These are phyloP conservation scores for Magnusiomyces paraingens DNA, from an alignment of 1,139 yeast species.

Conservation along the genomic window DNA sequence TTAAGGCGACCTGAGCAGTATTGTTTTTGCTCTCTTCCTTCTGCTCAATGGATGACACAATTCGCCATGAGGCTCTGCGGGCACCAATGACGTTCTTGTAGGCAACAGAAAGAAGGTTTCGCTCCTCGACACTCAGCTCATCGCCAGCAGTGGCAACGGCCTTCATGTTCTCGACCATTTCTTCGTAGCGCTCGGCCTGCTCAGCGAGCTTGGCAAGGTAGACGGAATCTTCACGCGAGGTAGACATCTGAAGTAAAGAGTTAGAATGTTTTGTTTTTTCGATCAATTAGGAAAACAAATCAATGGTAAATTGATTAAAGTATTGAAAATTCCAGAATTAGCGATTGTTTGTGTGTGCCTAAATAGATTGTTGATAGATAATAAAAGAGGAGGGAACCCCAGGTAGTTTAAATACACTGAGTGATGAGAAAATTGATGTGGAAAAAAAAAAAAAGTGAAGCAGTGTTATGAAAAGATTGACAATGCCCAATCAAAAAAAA, in stretches of 20 bases:
- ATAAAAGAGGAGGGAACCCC: no score
- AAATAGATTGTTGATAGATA: no score
- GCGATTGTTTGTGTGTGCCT: no score
- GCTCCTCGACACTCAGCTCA: constrained; percentile 94
- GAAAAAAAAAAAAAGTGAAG: neutral
- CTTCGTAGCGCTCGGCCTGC: constrained; percentile 99
- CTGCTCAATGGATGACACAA: constrained; percentile 94
- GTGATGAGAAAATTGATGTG: no score
- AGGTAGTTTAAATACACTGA: no score
- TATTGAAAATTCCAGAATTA: no score
- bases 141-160: constrained; percentile 94
- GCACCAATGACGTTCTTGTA: constrained; percentile 98
- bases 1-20: constrained; percentile 77
- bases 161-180: constrained; percentile 92
- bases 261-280: neutral
- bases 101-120: constrained; percentile 94
- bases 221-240: constrained; percentile 73
- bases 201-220: constrained; percentile 98
- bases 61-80: constrained; percentile 99
- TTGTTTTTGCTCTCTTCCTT: constrained; percentile 96
- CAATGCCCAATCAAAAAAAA: neutral
- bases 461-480: neutral
- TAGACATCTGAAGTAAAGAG: neutral
- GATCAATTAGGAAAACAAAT: neutral
- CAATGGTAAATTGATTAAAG: neutral